Percentiles rank a stretch among this genome's conserved stretches.
Evolutionary conservation across 352 stramenopile species (phyloP).

Genomic region (Pythium aristosporum): DNA sequence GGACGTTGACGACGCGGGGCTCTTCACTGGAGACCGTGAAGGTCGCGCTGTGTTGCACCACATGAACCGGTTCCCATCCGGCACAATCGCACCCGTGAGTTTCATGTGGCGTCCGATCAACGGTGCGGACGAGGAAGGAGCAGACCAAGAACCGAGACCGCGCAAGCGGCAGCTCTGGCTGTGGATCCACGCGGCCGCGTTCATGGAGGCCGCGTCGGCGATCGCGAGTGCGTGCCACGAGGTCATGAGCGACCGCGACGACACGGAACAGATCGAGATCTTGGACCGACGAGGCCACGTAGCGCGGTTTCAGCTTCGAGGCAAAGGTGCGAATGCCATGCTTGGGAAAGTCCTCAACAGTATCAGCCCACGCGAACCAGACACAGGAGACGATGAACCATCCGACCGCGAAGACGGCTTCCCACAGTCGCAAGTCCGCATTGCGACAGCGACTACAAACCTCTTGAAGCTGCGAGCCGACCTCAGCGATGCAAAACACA

Average conservation of each 20-base stretch:
- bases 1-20: constrained; percentile 54
- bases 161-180: constrained; percentile 75
- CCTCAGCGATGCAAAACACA: constrained; percentile 2
- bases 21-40: constrained; percentile 55
- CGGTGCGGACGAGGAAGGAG: constrained; percentile 26
- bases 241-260: constrained; percentile 39
- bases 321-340: constrained; percentile 43
- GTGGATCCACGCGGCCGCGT: constrained; percentile 75
- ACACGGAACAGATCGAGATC: constrained; percentile 48
- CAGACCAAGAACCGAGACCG: constrained; percentile 33
- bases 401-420: constrained; percentile 66
- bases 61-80: constrained; percentile 47
- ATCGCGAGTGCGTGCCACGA: constrained; percentile 55
- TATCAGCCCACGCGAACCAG: neutral
- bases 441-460: constrained; percentile 14
- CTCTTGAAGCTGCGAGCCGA: constrained; percentile 6
- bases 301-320: constrained; percentile 62
- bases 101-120: constrained; percentile 73
- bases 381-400: neutral
- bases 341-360: constrained; percentile 20
- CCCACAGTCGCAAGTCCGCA: neutral
- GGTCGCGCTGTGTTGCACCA: constrained; percentile 57
- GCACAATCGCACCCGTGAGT: constrained; percentile 64
- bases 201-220: constrained; percentile 65
- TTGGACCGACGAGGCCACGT: constrained; percentile 66